Percentiles rank a stretch among this genome's conserved stretches.
phyloP scores from a whole-genome alignment of 768 basidiomycete species.

The Xerocomellus amylosporus region DNA sequence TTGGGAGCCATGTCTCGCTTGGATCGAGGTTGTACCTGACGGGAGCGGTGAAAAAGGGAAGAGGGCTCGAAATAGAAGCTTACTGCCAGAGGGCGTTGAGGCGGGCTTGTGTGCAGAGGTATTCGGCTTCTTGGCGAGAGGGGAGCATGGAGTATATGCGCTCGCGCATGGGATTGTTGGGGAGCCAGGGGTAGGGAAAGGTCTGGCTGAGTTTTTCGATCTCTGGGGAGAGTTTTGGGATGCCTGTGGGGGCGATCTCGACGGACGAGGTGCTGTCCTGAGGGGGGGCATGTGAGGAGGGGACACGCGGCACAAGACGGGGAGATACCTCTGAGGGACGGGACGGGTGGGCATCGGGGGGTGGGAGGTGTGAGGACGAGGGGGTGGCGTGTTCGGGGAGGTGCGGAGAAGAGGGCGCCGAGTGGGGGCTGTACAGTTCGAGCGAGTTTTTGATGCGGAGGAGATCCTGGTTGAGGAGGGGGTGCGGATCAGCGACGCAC shows the following conservation, averaged over 20 bases:
- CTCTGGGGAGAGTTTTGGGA: conserved; percentile 28
- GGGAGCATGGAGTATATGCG: conserved; percentile 64
- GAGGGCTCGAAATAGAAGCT: conserved; percentile 27
- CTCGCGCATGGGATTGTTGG: conserved; percentile 60
- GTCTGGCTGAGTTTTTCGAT: conserved; percentile 54
- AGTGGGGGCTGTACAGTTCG: conserved; percentile 51
- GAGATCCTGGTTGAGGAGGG: conserved; percentile 56
- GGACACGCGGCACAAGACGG: background rate
- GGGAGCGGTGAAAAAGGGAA: conserved; percentile 1
- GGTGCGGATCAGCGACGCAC: conserved; percentile 44
- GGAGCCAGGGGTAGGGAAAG: conserved; percentile 68
- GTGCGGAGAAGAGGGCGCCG: background rate
- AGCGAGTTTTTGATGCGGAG: conserved; percentile 64
- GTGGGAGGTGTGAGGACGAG: conserved; percentile 12
- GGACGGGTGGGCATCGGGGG: too few relatives aligned
- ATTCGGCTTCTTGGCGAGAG: conserved; percentile 52
- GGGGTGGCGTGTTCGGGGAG: conserved; percentile 13
- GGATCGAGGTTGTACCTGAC: conserved; percentile 65
- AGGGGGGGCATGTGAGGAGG: background rate
- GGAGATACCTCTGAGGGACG: conserved; percentile 26
- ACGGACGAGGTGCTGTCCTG: conserved; percentile 28
- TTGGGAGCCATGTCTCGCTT: conserved; percentile 67
- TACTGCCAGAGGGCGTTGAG: conserved; percentile 74
- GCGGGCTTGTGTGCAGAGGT: conserved; percentile 61
- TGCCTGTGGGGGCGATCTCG: conserved; percentile 20